These are phyloP conservation scores for Plasmodium gaboni DNA, from an alignment of 169 alveolate species.

Conservation along the genomic window DNA sequence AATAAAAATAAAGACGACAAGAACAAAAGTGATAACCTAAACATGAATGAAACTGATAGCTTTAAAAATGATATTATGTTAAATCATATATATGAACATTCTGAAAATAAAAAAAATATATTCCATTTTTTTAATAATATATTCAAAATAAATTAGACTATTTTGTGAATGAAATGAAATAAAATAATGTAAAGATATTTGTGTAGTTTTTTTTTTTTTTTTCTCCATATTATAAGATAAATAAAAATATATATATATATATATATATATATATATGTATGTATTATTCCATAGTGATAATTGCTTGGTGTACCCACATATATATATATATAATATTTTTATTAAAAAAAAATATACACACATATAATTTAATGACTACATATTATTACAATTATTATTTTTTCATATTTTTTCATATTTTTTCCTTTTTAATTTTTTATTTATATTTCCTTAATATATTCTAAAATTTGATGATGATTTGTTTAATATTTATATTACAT, in stretches of 20 bases:
- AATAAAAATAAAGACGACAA: not conserved
- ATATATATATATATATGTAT: not conserved
- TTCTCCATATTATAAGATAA: too few species aligned
- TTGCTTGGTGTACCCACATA: not conserved
- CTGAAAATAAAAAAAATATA: conserved; percentile 33
- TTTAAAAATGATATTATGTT: not conserved
- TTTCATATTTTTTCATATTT: too few species aligned
- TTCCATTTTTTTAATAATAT: conserved; percentile 33
- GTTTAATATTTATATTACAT: not conserved
- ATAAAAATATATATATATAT: not conserved
- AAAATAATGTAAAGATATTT: too few species aligned
- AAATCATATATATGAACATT: not conserved
- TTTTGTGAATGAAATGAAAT: too few species aligned
- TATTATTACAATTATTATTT: too few species aligned
- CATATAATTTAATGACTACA: too few species aligned
- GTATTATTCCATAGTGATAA: not conserved
- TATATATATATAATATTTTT: not conserved
- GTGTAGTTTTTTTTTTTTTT: too few species aligned
- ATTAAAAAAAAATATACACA: too few species aligned
- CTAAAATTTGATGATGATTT: too few species aligned
- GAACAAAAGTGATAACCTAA: not conserved
- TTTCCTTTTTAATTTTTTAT: too few species aligned
- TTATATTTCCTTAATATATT: too few species aligned
- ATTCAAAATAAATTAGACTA: conserved; percentile 38
- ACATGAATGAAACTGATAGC: conserved; percentile 4